Conservation (phyloP, 169 alveolate species). For the Eimeria sp. region DNA sequence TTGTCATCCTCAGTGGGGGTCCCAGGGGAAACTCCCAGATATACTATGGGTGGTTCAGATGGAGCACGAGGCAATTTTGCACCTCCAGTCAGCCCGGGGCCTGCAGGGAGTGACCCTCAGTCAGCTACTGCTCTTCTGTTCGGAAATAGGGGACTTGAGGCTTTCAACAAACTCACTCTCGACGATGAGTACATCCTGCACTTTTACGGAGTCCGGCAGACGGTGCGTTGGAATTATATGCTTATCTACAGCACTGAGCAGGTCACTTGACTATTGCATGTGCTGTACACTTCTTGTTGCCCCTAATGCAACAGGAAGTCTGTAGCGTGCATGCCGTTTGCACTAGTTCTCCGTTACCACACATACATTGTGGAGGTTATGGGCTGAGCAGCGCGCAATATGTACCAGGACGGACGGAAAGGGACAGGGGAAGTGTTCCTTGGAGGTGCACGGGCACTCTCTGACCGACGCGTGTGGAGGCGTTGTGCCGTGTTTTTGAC, state of each 20-base stretch:
- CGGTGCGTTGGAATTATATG: conserved; percentile 42
- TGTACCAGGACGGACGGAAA: background rate
- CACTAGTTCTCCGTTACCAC: background rate
- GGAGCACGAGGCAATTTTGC: conserved; percentile 1
- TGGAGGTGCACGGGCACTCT: background rate
- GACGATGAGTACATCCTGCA: conserved; percentile 77
- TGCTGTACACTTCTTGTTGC: background rate
- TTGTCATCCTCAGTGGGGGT: conserved; percentile 32
- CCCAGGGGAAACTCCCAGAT: conserved; percentile 2
- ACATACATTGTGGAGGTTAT: background rate
- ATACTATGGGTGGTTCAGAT: conserved; percentile 18
- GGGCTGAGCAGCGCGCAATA: background rate
- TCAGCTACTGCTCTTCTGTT: conserved; percentile 27
- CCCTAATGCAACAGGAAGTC: background rate
- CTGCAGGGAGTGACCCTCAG: conserved; percentile 53
- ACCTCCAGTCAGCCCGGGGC: conserved; percentile 32
- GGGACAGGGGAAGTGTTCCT: background rate
- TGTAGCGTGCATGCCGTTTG: background rate
- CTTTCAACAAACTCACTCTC: conserved; percentile 62
- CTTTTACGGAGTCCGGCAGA: conserved; percentile 79
- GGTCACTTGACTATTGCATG: background rate
- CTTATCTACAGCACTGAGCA: background rate
- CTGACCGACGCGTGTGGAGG: background rate
- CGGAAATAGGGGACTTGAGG: conserved; percentile 63
- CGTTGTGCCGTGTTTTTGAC: background rate